A percentile compares a stretch with the other conserved stretches of the same genome.
phyloP scores from a whole-genome alignment of 2,329 filamentous ascomycete genomes.

The Paramyrothecium roridum region DNA sequence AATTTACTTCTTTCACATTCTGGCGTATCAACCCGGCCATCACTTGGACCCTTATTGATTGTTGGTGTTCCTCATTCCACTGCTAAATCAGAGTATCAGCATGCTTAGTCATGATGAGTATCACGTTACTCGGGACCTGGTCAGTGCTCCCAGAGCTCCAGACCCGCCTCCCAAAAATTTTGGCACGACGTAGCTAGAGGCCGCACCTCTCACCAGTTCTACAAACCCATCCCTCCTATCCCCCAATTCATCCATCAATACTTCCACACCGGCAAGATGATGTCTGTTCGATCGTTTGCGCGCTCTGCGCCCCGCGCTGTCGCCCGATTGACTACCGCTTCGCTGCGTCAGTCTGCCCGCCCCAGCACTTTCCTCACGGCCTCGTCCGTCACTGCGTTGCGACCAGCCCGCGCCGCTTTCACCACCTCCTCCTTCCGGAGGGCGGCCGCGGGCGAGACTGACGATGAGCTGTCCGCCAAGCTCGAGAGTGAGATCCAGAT shows the following conservation, averaged over 20 bases:
- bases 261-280: conserved; percentile 48
- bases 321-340: conserved; percentile 51
- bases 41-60: no score
- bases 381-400: conserved; percentile 27
- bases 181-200: conserved; percentile 2
- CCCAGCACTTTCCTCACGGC: conserved; percentile 47
- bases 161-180: conserved; percentile 16
- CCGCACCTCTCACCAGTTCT: neutral
- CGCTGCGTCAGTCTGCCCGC: conserved; percentile 48
- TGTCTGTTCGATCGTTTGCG: conserved; percentile 63
- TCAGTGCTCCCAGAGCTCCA: conserved; percentile 4
- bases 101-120: no score
- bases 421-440: conserved; percentile 41
- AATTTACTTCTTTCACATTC: no score
- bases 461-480: conserved; percentile 82
- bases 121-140: neutral
- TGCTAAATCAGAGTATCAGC: no score
- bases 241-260: conserved; percentile 6
- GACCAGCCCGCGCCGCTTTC: conserved; percentile 40
- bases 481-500: conserved; percentile 79
- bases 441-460: conserved; percentile 47
- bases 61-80: no score
- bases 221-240: conserved; percentile 12
- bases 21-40: no score
- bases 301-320: conserved; percentile 66